Evolutionary conservation across 2,329 filamentous ascomycete genomes (phyloP).

Genomic region (Epicoccum sorghinum): DNA sequence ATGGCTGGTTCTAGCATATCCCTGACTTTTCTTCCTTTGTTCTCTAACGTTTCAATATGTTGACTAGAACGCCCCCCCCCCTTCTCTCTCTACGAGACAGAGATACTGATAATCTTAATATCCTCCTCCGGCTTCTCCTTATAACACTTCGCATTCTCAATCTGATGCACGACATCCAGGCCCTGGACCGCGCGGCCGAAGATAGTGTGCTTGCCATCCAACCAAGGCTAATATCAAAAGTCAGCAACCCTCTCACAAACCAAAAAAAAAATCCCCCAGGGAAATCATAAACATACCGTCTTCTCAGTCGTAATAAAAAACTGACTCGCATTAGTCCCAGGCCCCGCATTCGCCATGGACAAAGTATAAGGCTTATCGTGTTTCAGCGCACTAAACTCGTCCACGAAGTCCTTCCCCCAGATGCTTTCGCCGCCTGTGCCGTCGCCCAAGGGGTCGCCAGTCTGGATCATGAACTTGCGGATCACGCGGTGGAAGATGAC

Average conservation of each 20-base stretch:
- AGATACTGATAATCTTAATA: conserved; percentile 94
- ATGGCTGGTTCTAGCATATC: no score
- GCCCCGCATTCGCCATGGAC: conserved; percentile 97
- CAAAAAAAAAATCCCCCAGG: no score
- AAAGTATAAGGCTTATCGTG: conserved; percentile 97
- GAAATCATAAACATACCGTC: conserved; percentile 64
- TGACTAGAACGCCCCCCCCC: no score
- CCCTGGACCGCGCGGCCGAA: conserved; percentile 91
- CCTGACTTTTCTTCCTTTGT: no score
- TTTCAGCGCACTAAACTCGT: conserved; percentile 88
- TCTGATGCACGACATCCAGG: conserved; percentile 92
- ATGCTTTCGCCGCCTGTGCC: conserved; percentile 91
- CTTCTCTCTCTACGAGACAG: conserved; percentile 28
- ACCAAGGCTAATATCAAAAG: conserved; percentile 70
- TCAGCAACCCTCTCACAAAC: no score
- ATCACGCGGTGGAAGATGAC: conserved; percentile 98
- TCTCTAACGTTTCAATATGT: no score
- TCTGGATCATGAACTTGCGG: conserved; percentile 97
- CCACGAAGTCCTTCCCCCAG: conserved; percentile 90
- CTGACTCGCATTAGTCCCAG: conserved; percentile 93
- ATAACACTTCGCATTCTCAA: conserved; percentile 86
- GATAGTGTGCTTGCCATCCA: conserved; percentile 95
- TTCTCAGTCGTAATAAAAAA: conserved; percentile 99
- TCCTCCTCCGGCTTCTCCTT: conserved; percentile 96
- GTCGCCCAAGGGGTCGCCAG: conserved; percentile 84